Percentiles rank a stretch among this genome's conserved stretches.
phyloP scores from a whole-genome alignment of 176 grass and related monocot species.

The Avena atlantica region DNA sequence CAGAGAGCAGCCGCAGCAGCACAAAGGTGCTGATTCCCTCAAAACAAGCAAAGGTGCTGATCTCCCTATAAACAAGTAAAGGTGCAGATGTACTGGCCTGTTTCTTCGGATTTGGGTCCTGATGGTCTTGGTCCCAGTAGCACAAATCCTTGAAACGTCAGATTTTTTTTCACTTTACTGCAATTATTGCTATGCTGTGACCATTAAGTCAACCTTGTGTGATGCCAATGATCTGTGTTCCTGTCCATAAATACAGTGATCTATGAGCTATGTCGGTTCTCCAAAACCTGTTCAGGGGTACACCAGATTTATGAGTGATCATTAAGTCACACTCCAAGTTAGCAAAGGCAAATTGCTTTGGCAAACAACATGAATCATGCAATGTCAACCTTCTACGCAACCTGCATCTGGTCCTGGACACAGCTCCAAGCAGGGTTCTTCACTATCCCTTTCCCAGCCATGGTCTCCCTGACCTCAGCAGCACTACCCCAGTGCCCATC shows the following conservation, averaged over 20 bases:
- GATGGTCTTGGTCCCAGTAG: neutral
- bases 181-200: neutral
- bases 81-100: neutral
- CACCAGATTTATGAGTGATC: neutral
- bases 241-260: neutral
- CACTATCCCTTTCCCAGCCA: constrained; percentile 37
- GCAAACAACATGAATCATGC: neutral
- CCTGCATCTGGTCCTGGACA: constrained; percentile 31
- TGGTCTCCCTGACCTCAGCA: constrained; percentile 41
- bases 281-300: neutral
- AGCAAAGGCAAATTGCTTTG: neutral
- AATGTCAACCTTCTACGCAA: neutral
- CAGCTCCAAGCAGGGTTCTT: constrained; percentile 45
- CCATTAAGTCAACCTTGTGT: neutral
- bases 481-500: constrained; percentile 51
- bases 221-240: neutral
- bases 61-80: neutral
- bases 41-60: no score
- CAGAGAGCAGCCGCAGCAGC: no score
- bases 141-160: neutral
- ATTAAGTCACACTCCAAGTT: neutral
- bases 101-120: neutral
- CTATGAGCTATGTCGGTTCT: neutral
- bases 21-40: no score
- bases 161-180: neutral